These are phyloP conservation scores for Clonostachys sp. DNA, from an alignment of 2,329 filamentous ascomycete genomes.

Conservation along the genomic window DNA sequence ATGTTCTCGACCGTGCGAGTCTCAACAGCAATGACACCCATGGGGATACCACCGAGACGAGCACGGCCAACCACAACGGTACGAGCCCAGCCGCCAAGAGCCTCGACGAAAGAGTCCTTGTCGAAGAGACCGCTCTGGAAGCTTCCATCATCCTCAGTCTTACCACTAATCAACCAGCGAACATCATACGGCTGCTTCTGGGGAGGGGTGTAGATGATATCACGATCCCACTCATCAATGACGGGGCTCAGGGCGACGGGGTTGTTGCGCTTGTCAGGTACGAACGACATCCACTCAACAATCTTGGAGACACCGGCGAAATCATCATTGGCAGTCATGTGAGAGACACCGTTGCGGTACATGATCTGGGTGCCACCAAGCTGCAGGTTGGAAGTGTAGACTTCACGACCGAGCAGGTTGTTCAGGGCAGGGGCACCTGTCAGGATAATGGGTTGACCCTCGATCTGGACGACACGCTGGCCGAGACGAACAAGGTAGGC, in stretches of 20 bases:
- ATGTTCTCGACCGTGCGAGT: constrained; percentile 95
- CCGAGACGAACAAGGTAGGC: constrained; percentile 97
- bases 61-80: constrained; percentile 96
- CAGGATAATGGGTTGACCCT: constrained; percentile 97
- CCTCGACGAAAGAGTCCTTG: constrained; percentile 93
- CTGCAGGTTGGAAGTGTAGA: constrained; percentile 98
- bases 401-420: constrained; percentile 95
- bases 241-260: constrained; percentile 89
- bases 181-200: constrained; percentile 88
- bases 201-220: constrained; percentile 77
- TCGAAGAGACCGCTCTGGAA: constrained; percentile 94
- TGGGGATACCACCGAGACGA: constrained; percentile 91
- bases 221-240: constrained; percentile 86
- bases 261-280: constrained; percentile 90
- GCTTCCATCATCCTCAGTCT: constrained; percentile 64
- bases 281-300: constrained; percentile 95
- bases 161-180: constrained; percentile 84
- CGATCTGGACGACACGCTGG: constrained; percentile 97
- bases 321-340: constrained; percentile 97
- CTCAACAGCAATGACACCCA: constrained; percentile 98
- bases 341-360: constrained; percentile 99
- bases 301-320: constrained; percentile 98
- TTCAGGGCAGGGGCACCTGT: constrained; percentile 97
- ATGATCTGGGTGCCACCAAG: constrained; percentile 99
- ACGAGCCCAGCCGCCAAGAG: constrained; percentile 93